Conservation (phyloP, 495 filamentous ascomycete species). For the Zalerion maritima region DNA sequence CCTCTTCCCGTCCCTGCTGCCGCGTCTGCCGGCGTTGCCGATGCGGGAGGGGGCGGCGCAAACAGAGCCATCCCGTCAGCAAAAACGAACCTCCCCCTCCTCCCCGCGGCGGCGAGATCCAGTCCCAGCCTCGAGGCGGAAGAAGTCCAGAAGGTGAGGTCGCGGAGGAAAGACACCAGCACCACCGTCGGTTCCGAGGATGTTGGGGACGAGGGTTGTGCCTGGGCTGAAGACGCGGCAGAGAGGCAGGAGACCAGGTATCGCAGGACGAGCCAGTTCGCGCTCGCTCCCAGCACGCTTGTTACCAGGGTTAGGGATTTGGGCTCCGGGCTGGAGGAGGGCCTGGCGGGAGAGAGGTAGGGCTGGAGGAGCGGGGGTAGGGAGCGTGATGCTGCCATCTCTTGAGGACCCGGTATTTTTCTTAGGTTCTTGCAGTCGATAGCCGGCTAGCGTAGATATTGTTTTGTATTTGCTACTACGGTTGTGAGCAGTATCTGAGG, state of each 20-base stretch:
- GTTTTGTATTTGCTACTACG: too few relatives aligned
- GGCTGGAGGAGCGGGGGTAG: slow-evolving; percentile 56
- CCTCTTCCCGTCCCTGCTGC: slow-evolving; percentile 1
- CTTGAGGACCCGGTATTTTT: too few relatives aligned
- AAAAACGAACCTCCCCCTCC: slow-evolving; percentile 47
- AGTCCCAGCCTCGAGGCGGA: slow-evolving; percentile 49
- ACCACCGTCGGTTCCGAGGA: slow-evolving; percentile 31
- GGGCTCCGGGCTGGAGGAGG: slow-evolving; percentile 17
- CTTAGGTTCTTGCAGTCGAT: too few relatives aligned
- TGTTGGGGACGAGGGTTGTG: slow-evolving; percentile 2
- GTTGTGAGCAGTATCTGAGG: too few relatives aligned
- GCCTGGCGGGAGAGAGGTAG: slow-evolving; percentile 34
- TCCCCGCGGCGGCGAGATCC: slow-evolving; percentile 47
- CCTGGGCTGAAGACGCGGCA: background rate
- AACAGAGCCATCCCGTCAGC: slow-evolving; percentile 56
- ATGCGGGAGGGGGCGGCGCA: slow-evolving; percentile 21
- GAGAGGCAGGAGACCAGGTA: slow-evolving; percentile 45
- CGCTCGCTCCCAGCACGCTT: slow-evolving; percentile 51
- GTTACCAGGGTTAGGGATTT: slow-evolving; percentile 61
- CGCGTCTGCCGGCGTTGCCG: slow-evolving; percentile 6
- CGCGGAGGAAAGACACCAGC: slow-evolving; percentile 62
- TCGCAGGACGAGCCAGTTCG: slow-evolving; percentile 60
- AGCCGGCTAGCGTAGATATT: too few relatives aligned
- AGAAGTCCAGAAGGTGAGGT: slow-evolving; percentile 60
- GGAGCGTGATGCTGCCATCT: too few relatives aligned